phyloP scores from a whole-genome alignment of 495 filamentous ascomycete species.

The Podospora pseudopauciseta region DNA sequence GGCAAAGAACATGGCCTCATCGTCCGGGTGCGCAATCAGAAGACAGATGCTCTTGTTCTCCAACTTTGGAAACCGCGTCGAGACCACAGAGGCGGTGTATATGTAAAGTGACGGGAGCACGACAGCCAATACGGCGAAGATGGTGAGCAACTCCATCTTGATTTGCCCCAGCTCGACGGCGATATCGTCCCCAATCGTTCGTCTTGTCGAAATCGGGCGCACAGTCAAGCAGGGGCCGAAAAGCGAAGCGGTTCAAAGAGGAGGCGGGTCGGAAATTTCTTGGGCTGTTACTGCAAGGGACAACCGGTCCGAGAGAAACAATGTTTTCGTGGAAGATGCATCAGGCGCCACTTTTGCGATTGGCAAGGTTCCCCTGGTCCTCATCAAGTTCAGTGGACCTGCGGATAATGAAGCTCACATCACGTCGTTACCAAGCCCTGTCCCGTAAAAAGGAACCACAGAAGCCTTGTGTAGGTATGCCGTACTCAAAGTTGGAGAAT shows the following conservation, averaged over 20 bases:
- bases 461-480: background rate
- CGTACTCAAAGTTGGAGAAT: too few species aligned
- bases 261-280: too few species aligned
- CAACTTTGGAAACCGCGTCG: slow-evolving; percentile 62
- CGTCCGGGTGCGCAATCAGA: slow-evolving; percentile 94
- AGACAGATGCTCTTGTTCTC: slow-evolving; percentile 79
- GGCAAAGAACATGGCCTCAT: slow-evolving; percentile 99
- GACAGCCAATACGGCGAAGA: slow-evolving; percentile 48
- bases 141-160: slow-evolving; percentile 13
- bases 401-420: background rate
- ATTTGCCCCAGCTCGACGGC: too few species aligned
- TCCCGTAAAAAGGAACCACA: background rate
- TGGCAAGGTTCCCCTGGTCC: background rate
- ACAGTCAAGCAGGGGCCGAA: background rate
- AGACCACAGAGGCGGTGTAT: slow-evolving; percentile 54
- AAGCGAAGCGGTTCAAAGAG: background rate
- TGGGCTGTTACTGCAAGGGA: too few species aligned
- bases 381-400: background rate
- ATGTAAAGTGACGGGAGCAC: slow-evolving; percentile 59
- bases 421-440: background rate
- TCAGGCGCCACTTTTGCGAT: background rate
- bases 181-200: too few species aligned
- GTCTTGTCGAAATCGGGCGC: too few species aligned
- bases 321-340: background rate
- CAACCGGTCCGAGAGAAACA: too few species aligned